Base-by-base conservation (phyloP, 306 rosid genomes). In the Elaeagnus macrophylla region DNA sequence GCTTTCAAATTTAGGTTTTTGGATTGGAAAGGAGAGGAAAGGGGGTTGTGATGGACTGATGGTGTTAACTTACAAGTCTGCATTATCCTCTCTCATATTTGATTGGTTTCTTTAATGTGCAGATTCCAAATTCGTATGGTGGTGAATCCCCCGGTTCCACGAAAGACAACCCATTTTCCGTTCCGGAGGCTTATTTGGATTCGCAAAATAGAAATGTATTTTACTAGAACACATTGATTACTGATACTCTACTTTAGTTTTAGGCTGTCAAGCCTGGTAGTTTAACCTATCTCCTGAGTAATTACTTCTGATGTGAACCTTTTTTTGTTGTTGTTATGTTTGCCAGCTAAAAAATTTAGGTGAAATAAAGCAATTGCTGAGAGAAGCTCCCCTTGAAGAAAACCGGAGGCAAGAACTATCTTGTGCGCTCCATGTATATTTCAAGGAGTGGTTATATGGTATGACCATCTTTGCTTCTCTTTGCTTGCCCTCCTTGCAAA, bases 391-490 rank as follows among this genome's bases (percentile, higher is more conserved):
- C 10, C 86, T 93, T 35, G 96, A 93, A 74, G 99, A 93, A 48
- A 84, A 60, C 53, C 91, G 89, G 36, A 88, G 77, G 66, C 83
- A 87, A 20, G 99, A 93, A 64, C 70, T 93, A 70, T 87, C 96
- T 49, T 73, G 82, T 38, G 99, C 99, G 1, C 89, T 93, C 48
- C 99, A 93, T 60, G 81, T 81, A 55, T 81, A 82, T 76, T 93
- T 93, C 75, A 93, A 75, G 77, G 99, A 93, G 64, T 93, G 99
- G 96, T 75, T 93, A 77, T 88, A 93, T 53, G 95, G 96, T 87
- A 72, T 52, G 55, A 6, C 59, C 19, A 39, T 57, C 54, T 18
- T 65, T 52, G 11, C 51, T 37, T 25, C 46, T 32, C 36, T 63
- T 53, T 39, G 10, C 56, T 64, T 38, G 9, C 14, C 54, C 68